A percentile compares a stretch with the other conserved stretches of the same genome.
These are phyloP conservation scores for Quillaja saponaria DNA, from an alignment of 306 rosid genomes.

Conservation along the genomic window DNA sequence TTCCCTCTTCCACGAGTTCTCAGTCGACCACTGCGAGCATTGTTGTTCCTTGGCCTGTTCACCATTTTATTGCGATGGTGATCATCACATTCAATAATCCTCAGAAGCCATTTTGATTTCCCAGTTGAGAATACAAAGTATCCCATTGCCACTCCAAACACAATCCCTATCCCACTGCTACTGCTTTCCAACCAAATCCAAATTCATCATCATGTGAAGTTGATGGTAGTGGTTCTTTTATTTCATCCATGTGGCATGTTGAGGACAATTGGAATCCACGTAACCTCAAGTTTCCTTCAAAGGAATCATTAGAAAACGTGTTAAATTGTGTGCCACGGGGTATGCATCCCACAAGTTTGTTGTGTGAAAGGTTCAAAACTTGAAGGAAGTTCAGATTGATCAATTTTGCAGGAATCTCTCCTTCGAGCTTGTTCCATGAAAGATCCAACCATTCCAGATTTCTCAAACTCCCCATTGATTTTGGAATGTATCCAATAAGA, in stretches of 20 bases:
- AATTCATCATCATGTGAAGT: neutral
- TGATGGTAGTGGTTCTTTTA: neutral
- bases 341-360: slow-evolving; percentile 33
- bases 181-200: slow-evolving; percentile 35
- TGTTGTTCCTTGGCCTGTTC: slow-evolving; percentile 2
- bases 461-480: slow-evolving; percentile 13
- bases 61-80: neutral
- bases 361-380: slow-evolving; percentile 21
- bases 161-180: slow-evolving; percentile 33
- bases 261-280: slow-evolving; percentile 40
- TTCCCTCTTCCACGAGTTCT: slow-evolving; percentile 7
- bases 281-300: slow-evolving; percentile 25
- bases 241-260: neutral
- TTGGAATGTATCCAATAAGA: slow-evolving; percentile 39
- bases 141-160: slow-evolving; percentile 29
- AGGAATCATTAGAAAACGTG: slow-evolving; percentile 37
- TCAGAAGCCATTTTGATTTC: neutral
- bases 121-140: neutral
- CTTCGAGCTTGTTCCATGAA: slow-evolving; percentile 5
- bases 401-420: slow-evolving; percentile 24
- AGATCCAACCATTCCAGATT: too few species aligned
- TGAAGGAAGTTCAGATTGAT: slow-evolving; percentile 26
- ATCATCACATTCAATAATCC: neutral
- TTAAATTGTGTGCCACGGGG: slow-evolving; percentile 40
- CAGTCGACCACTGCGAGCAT: too few species aligned